These are phyloP conservation scores for Aristolochia contorta DNA, from an alignment of 164 flowering plant species.

Conservation along the genomic window DNA sequence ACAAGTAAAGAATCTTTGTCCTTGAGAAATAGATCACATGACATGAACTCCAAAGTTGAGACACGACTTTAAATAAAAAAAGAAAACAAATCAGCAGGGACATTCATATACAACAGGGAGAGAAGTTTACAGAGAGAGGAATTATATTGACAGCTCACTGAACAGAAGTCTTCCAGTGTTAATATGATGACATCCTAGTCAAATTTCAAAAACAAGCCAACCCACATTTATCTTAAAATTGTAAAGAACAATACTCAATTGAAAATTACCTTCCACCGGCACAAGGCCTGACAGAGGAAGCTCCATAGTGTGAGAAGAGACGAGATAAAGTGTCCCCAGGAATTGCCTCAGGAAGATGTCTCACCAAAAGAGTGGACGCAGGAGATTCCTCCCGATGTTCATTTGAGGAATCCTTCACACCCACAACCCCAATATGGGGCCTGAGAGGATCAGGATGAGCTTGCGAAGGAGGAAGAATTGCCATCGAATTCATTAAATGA, in stretches of 20 bases:
- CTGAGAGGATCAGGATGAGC: not conserved
- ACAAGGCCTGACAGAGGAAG: constrained; percentile 64
- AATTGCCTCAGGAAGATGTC: constrained; percentile 85
- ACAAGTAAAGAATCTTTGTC: too few species aligned
- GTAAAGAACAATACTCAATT: not conserved
- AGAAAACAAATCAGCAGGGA: not conserved
- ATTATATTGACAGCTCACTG: not conserved
- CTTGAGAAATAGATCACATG: too few species aligned
- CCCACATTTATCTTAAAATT: not conserved
- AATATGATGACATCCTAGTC: not conserved
- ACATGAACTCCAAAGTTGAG: too few species aligned
- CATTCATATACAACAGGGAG: not conserved
- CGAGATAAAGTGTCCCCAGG: constrained; percentile 63
- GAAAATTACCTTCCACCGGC: constrained; percentile 37
- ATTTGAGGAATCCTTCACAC: not conserved
- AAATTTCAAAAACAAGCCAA: not conserved
- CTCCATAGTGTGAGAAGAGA: constrained; percentile 82
- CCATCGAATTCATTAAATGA: not conserved
- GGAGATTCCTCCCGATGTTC: not conserved
- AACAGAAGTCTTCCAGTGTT: not conserved
- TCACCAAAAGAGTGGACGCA: constrained; percentile 42
- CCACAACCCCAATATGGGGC: constrained; percentile 1
- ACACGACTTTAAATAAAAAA: too few species aligned
- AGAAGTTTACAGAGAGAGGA: not conserved
- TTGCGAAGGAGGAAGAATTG: not conserved